These are phyloP conservation scores for Paraphoma sp. DNA, from an alignment of 2,329 filamentous ascomycete genomes.

Conservation along the genomic window DNA sequence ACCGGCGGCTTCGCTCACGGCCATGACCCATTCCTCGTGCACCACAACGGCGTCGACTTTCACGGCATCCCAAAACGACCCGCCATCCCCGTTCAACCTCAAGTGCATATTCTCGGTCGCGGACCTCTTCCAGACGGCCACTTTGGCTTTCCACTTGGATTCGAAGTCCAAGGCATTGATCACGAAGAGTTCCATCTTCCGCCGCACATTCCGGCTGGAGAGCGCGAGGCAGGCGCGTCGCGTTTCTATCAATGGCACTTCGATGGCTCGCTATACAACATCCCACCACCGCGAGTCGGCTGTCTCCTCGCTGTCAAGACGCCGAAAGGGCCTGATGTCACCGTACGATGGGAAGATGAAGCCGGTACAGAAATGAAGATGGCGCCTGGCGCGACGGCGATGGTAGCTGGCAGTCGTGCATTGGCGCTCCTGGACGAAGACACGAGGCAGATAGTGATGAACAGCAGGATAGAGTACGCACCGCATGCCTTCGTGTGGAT, in stretches of 20 bases:
- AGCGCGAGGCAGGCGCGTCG: constrained; percentile 24
- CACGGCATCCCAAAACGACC: constrained; percentile 16
- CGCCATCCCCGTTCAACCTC: constrained; percentile 14
- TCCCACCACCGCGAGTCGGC: background rate
- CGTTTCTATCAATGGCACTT: background rate
- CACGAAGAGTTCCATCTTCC: constrained; percentile 19
- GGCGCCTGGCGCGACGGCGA: background rate
- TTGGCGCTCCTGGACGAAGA: background rate
- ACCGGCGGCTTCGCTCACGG: constrained; percentile 17
- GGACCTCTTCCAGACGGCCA: constrained; percentile 11
- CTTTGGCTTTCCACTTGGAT: constrained; percentile 15
- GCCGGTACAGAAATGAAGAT: background rate
- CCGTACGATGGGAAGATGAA: background rate
- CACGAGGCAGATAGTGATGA: background rate
- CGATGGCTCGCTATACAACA: background rate
- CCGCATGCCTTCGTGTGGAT: constrained; percentile 51
- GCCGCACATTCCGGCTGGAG: constrained; percentile 10
- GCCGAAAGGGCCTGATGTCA: background rate
- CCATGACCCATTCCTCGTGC: constrained; percentile 10
- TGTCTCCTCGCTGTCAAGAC: background rate
- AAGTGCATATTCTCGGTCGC: constrained; percentile 18
- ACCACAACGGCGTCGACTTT: constrained; percentile 12
- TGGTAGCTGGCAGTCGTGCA: background rate
- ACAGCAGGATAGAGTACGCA: constrained; percentile 51
- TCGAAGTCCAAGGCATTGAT: constrained; percentile 17